Evolutionary conservation across 31 red algal species (phyloP), one percentile per base, ranked within the genome.

Genomic region (Odonthalia washingtoniensis): DNA sequence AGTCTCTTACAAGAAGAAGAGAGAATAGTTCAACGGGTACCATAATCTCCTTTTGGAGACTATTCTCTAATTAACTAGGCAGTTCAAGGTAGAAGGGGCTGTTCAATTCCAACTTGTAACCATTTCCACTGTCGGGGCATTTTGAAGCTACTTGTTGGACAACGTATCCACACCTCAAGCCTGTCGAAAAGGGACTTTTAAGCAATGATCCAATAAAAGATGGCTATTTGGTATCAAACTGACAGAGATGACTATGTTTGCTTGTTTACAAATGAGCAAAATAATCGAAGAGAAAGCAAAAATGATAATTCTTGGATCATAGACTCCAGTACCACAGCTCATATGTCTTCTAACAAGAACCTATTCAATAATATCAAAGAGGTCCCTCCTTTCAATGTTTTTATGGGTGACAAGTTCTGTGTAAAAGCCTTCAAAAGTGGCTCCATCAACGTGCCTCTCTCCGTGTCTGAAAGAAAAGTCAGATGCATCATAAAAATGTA

Each of bases 321-420:
- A 32, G 78, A 81, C 52, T 81, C 78, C 67, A 16, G 78, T 16
- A 0, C 78, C n/a, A 81, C 45, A 62, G 78, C 78, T 27, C 52
- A 81, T 44, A 81, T 81, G 78, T 62, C 53, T 32, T 81, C 12
- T 31, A 34, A 67, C 0, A 14, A 24, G 17, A 14, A 16, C 17
- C 0, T 81, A 52, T 66, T 81, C 67, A 12, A 69, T 9, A 26
- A 65, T 67, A 30, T 66, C n/a, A 18, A 81, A 44, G 28, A 18
- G 12, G 53, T 67, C 9, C 24, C 30, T 36, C 21, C 14, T 30
- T n/a, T 81, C 57, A 66, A 67, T 0, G 32, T 81, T 81, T 16
- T 12, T 27, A 66, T 69, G 46, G 53, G 36, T 44, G 17, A 66
- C 31, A 67, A 66, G 0, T 66, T 16, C 0, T 16, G 16, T 66